Evolutionary conservation across 2,329 filamentous ascomycete species (phyloP), one percentile per base, ranked within the genome.

Genomic region (Fusarium newnesense): DNA sequence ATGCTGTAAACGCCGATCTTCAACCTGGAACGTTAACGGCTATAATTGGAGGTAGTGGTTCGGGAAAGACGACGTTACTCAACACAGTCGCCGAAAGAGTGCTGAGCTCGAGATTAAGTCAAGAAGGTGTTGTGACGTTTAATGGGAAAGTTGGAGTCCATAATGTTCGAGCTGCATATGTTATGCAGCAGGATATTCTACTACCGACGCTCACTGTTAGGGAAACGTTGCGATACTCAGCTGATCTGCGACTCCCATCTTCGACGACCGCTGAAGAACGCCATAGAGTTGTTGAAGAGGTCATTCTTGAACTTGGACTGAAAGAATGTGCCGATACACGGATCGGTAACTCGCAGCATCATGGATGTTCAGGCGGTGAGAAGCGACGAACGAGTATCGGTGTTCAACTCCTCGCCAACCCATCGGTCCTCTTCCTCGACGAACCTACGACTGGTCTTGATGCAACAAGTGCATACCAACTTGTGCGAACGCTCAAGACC

Each of bases 371-470:
- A 50, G 93, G 93, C 1, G 93, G 93, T 7, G 93, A 95, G 80
- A 95, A 94, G 83, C 86, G 93, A 69, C 85, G 93, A 37, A 92
- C 92, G 1, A 94, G 92, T 70, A 93, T 95, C 53, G 93, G 92
- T 5, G 92, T 95, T 9, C 93, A 95, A 80, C 85, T 95, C 63
- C 84, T 95, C n/a, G 90, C 92, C 9, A 95, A 95, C 77, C 93
- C 93, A 4, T 94, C 92, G 10, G 87, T 95, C 2, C 82, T 95
- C 11, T 95, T 94, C 79, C 87, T 94, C 28, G 93, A 96, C 76
- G 93, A 95, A 76, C 93, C 93, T 0, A 95, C 93, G 0, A 95
- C 93, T 3, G 92, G 92, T 2, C 85, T 95, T 12, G 93, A 95
- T 81, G 92, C 93, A 0, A 94, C 92, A 4, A 94, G 91, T 77